Base-by-base conservation (phyloP, 805 yeast genomes). In the Clavispora santaluciae region DNA sequence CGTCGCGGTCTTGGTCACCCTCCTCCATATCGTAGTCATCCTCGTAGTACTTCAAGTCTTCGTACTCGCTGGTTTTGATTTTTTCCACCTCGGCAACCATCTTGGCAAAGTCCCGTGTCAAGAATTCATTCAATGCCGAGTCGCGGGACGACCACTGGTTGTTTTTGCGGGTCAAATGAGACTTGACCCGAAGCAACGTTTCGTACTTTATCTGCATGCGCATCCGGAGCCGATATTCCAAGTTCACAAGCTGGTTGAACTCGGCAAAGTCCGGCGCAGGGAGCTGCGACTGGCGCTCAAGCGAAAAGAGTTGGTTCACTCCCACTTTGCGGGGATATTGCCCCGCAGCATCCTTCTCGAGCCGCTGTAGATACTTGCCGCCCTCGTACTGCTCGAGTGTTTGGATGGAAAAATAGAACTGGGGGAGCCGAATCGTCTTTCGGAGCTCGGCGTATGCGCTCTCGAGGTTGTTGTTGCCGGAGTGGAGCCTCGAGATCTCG, bases 81-180 rank as follows among this genome's bases (percentile, higher is more conserved):
- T 53, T 51, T 16, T 57, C 59, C 10, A 66, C 63, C 13, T 59
- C 62, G 6, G 47, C 50, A 7, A 65, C 41, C 1, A 63, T 54
- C n/a, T 41, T 44, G 1, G 46, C 38, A 29, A 68, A 53, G 30
- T 58, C 57, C 2, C 50, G 50, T 5, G 53, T 47, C 35, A 69
- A 38, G 40, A 69, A 68, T 31, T 53, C 53, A 12, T 55, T 51
- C 42, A 69, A 55, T 10, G 50, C 49, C 16, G 54, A 44, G 44
- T 65, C 69, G 34, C 71, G 50, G 9, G 52, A 36, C 12, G 54
- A 55, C 74, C 74, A 69, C 43, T 60, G 61, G 38, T 48, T 53
- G 40, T 64, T 66, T 24, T 61, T 56, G 13, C 56, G 48, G 1
- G 49, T 42, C 22, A 67, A 49, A 31, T 61, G 66, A 36, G 57